phyloP scores from a whole-genome alignment of 495 filamentous ascomycete species.

The Pseudomonodictys pantanalensis region DNA sequence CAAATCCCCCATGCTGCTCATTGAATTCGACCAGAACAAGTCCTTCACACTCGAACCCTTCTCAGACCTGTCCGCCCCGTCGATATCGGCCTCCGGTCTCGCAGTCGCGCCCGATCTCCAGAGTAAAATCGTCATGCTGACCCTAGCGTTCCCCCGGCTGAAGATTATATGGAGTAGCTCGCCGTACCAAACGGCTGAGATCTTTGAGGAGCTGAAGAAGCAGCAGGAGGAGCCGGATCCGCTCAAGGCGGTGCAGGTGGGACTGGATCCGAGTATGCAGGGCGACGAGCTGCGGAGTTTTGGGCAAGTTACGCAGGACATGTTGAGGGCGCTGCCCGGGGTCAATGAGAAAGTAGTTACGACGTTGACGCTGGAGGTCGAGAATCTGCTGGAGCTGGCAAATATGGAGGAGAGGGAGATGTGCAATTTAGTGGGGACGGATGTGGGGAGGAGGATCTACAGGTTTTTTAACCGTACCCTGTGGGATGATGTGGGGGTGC shows the following conservation, averaged over 20 bases:
- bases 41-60: conserved; percentile 95
- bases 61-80: conserved; percentile 69
- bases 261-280: conserved; percentile 64
- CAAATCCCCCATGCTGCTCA: conserved; percentile 83
- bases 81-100: conserved; percentile 52
- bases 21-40: conserved; percentile 97
- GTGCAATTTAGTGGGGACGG: conserved; percentile 68
- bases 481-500: conserved; percentile 49
- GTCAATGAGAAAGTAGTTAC: conserved; percentile 74
- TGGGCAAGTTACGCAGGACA: conserved; percentile 74
- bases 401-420: conserved; percentile 80
- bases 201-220: conserved; percentile 90
- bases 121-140: conserved; percentile 86
- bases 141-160: conserved; percentile 84
- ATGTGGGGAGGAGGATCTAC: conserved; percentile 73
- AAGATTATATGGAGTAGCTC: conserved; percentile 90
- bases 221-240: conserved; percentile 87
- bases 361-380: conserved; percentile 66
- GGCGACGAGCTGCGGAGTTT: conserved; percentile 59
- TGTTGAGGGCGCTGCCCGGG: conserved; percentile 81
- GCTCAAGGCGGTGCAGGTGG: conserved; percentile 76
- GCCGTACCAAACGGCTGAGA: conserved; percentile 95
- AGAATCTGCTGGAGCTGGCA: conserved; percentile 76
- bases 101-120: conserved; percentile 66
- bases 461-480: conserved; percentile 85